A percentile compares a stretch with the other conserved stretches of the same genome.
Conservation (phyloP, 2,329 filamentous ascomycete genomes). For the Aspergillus japonicus region DNA sequence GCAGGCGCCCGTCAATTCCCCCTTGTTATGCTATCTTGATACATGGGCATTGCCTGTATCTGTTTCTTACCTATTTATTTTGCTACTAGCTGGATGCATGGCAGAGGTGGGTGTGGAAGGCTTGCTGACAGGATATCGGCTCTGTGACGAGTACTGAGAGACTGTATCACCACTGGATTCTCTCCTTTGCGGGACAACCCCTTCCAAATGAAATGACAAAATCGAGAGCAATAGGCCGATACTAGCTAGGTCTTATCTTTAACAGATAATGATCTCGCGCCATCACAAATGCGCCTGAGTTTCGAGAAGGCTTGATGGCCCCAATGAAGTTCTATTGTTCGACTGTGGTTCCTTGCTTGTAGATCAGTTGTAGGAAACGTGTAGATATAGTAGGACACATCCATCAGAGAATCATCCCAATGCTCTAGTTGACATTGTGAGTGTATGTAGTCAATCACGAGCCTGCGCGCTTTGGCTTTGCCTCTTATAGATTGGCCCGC, state of each 20-base stretch:
- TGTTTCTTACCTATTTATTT: neutral
- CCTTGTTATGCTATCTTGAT: conserved; percentile 2
- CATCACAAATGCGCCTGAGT: neutral
- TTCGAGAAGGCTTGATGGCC: conserved; percentile 17
- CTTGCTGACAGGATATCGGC: neutral
- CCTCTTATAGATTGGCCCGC: neutral
- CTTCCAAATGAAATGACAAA: neutral
- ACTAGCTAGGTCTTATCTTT: neutral
- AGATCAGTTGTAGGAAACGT: neutral
- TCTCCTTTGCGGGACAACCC: neutral
- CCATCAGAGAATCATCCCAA: neutral
- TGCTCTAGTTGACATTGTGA: too few species aligned
- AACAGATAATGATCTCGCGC: neutral
- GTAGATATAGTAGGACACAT: neutral
- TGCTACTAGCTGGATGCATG: neutral
- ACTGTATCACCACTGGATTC: neutral
- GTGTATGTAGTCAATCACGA: too few species aligned
- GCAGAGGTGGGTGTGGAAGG: neutral
- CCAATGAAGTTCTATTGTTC: conserved; percentile 20
- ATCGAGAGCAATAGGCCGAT: conserved; percentile 1
- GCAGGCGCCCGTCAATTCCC: neutral
- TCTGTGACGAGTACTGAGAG: neutral
- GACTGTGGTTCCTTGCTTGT: neutral
- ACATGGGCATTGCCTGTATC: conserved; percentile 1
- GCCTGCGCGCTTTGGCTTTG: too few species aligned